phyloP scores from a whole-genome alignment of 2,329 filamentous ascomycete genomes.

The Fusarium coffeatum region DNA sequence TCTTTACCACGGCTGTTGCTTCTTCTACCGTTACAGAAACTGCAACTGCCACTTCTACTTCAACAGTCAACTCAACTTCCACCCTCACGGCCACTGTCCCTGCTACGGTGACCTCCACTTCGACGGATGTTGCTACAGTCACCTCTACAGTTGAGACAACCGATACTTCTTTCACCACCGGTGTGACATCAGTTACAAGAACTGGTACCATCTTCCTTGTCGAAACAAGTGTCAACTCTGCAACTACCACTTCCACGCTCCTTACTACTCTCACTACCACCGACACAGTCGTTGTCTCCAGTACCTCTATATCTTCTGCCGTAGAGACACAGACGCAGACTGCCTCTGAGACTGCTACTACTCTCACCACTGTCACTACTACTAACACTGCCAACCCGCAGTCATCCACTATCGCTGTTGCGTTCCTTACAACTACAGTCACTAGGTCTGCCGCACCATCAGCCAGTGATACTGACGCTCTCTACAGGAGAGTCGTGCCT shows the following conservation, averaged over 20 bases:
- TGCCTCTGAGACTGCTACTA: background rate
- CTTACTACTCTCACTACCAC: background rate
- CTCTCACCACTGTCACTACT: background rate
- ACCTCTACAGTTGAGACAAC: background rate
- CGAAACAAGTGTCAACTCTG: background rate
- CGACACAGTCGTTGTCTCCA: background rate
- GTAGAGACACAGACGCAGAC: background rate
- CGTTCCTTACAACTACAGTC: background rate
- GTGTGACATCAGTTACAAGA: background rate
- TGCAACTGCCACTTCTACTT: background rate
- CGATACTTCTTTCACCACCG: background rate
- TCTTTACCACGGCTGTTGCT: background rate
- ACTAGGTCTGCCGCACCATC: background rate
- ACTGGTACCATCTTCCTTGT: background rate
- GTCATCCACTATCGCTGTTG: background rate
- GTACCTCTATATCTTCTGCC: background rate
- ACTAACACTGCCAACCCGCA: background rate
- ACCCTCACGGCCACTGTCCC: background rate
- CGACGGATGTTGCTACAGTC: background rate
- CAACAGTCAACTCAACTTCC: background rate
- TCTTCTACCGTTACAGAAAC: background rate
- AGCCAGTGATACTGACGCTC: background rate
- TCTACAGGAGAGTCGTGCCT: background rate
- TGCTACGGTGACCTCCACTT: background rate
- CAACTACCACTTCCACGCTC: slow-evolving; percentile 1